These are phyloP conservation scores for Naganishia vaughanmartiniae DNA, from an alignment of 768 basidiomycete species.

Conservation along the genomic window DNA sequence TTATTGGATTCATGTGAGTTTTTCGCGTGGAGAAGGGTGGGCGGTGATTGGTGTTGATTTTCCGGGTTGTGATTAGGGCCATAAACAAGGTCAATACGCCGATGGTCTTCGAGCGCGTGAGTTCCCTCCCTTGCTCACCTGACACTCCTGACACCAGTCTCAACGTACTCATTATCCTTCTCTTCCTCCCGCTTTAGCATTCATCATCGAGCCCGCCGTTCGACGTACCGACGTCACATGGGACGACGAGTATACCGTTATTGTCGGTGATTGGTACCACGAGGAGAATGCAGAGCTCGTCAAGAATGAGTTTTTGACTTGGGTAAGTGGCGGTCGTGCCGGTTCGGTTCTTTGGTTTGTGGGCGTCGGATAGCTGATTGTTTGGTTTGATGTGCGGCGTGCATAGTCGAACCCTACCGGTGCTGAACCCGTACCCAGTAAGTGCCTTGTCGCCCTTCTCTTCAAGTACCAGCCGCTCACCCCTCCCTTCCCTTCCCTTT, in stretches of 20 bases:
- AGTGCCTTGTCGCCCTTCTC: conserved; percentile 30
- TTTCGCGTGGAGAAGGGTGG: too few relatives aligned
- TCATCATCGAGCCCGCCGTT: conserved; percentile 63
- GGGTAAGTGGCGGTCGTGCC: conserved; percentile 11
- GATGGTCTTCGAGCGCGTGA: conserved; percentile 79
- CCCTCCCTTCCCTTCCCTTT: neutral
- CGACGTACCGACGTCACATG: conserved; percentile 62
- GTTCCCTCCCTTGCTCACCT: conserved; percentile 13
- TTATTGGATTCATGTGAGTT: conserved; percentile 51
- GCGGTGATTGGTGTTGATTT: neutral
- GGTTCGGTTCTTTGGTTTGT: too few relatives aligned
- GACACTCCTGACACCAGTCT: neutral
- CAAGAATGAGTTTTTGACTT: conserved; percentile 62
- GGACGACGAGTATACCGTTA: conserved; percentile 84
- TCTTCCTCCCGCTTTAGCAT: conserved; percentile 53
- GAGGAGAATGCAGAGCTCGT: conserved; percentile 65
- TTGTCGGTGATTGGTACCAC: conserved; percentile 93
- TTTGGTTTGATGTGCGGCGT: conserved; percentile 1
- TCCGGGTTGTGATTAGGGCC: conserved; percentile 32
- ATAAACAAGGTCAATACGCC: conserved; percentile 68
- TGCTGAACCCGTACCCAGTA: conserved; percentile 83
- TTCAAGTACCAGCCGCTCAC: neutral
- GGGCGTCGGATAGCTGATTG: too few relatives aligned
- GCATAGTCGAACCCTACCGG: conserved; percentile 67
- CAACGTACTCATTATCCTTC: neutral